These are phyloP conservation scores for Ramaria sp. DNA, from an alignment of 768 basidiomycete species.

Conservation along the genomic window DNA sequence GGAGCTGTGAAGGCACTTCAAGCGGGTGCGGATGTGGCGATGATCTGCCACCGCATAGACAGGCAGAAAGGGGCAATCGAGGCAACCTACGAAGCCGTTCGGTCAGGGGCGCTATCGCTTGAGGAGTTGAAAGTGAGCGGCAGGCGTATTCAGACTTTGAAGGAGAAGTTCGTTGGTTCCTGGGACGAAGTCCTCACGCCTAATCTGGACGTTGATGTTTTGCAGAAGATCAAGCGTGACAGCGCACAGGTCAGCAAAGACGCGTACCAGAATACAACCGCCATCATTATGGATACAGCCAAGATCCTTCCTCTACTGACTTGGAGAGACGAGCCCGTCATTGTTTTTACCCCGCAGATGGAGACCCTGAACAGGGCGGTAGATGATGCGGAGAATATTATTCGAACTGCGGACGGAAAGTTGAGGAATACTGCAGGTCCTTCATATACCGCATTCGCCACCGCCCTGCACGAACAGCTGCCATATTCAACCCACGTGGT, in stretches of 20 bases:
- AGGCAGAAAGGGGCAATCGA: slow-evolving; percentile 45
- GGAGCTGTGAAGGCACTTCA: slow-evolving; percentile 47
- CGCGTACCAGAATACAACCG: slow-evolving; percentile 38
- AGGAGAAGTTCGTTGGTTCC: slow-evolving; percentile 35
- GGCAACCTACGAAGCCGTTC: slow-evolving; percentile 39
- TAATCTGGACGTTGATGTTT: slow-evolving; percentile 17
- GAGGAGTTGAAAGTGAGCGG: slow-evolving; percentile 33
- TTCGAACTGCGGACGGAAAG: slow-evolving; percentile 31
- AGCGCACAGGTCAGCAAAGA: slow-evolving; percentile 33
- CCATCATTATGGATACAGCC: slow-evolving; percentile 34
- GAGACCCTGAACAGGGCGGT: slow-evolving; percentile 54
- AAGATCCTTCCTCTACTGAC: slow-evolving; percentile 23
- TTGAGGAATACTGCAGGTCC: slow-evolving; percentile 49
- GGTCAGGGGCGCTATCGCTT: slow-evolving; percentile 29
- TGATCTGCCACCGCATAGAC: slow-evolving; percentile 58
- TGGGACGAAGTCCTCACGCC: slow-evolving; percentile 31
- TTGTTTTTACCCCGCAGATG: slow-evolving; percentile 46
- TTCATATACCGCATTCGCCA: slow-evolving; percentile 41
- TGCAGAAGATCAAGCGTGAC: slow-evolving; percentile 27
- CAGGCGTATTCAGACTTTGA: slow-evolving; percentile 37
- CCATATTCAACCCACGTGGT: slow-evolving; percentile 31
- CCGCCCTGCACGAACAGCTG: slow-evolving; percentile 24
- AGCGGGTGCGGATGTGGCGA: slow-evolving; percentile 63
- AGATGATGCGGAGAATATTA: slow-evolving; percentile 35
- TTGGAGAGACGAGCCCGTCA: slow-evolving; percentile 17